These are phyloP conservation scores for Vitis hybrid DNA, from an alignment of 177 flowering plant genomes.

Conservation along the genomic window DNA sequence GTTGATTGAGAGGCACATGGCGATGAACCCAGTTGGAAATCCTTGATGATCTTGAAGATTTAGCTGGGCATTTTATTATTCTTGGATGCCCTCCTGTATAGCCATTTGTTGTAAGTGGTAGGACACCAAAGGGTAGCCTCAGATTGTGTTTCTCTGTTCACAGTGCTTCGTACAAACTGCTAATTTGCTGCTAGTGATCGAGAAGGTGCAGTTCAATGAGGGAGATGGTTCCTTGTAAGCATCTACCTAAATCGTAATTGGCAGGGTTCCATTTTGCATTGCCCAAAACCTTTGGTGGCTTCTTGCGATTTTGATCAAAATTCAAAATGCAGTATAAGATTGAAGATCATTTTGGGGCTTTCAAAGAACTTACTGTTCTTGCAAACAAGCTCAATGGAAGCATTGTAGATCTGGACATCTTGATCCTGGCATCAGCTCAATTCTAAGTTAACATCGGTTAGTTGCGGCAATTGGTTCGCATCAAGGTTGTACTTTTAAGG, in stretches of 20 bases:
- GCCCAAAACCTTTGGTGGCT: background rate
- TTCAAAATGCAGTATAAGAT: background rate
- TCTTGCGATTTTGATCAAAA: background rate
- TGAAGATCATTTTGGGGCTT: background rate
- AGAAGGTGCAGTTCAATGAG: background rate
- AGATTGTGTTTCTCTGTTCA: background rate
- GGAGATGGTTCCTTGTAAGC: constrained; percentile 5
- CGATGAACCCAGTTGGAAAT: constrained; percentile 47
- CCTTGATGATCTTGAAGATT: constrained; percentile 32
- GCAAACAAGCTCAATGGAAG: constrained; percentile 12
- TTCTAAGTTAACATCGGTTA: constrained; percentile 12
- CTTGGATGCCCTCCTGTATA: constrained; percentile 5
- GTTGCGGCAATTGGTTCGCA: constrained; percentile 19
- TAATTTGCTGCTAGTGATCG: constrained; percentile 7
- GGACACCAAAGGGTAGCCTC: background rate
- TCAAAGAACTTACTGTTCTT: background rate
- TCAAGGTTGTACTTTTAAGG: constrained; percentile 31
- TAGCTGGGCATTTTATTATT: constrained; percentile 5
- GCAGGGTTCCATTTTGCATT: background rate
- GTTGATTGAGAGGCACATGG: constrained; percentile 93
- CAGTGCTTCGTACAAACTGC: background rate
- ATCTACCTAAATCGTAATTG: background rate
- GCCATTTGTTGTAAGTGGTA: constrained; percentile 3
- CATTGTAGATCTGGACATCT: constrained; percentile 13
- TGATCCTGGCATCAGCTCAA: constrained; percentile 16